Evolutionary conservation across 176 grass and related monocot genomes (phyloP), one percentile per base, ranked within the genome.

Genomic region (Pharus latifolius): DNA sequence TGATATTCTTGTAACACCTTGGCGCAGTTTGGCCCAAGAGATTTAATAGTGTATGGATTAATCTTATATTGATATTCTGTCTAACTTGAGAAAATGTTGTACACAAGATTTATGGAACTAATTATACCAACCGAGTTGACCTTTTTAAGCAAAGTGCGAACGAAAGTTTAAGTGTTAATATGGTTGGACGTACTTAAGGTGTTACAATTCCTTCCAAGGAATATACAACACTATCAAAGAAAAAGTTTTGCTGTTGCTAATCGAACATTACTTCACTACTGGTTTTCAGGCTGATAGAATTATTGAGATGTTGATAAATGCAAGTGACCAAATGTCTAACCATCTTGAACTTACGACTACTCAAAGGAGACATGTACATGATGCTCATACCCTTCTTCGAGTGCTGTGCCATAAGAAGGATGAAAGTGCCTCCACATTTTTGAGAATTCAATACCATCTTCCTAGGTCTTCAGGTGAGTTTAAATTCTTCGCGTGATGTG

Each of bases 321-420:
- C 77, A 82, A 96, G 88, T 82, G 83, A 92, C 32, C 88, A 87
- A 77, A 67, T 67, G 20, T 42, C 89, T 28, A 54, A 72, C 26
- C 35, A 82, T 91, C 60, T 51, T 62, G 81, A 92, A 60, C 51
- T 72, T 32, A 65, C 44, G 64, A 72, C 56, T 32, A 24, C 35
- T 76, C 51, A 3, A 77, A 83, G 52, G 65, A 87, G 85, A 79
- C 47, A 72, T 75, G 73, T 71, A 62, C 87, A 84, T 78, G 86
- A 87, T 89, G 72, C 78, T 37, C 68, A 92, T 76, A 96, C 88
- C 23, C 78, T 96, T 81, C 85, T 96, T 68, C 72, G 92, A 64
- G 67, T 96, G 87, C 70, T 96, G 69, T 96, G 92, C 71, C 92
- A 96, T 82, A 92, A 96, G 70, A 96, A 89, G 72, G 92, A 96